Evolutionary conservation across 2,329 filamentous ascomycete genomes (phyloP), one percentile per base, ranked within the genome.

Genomic region (Cladophialophora chaetospira): DNA sequence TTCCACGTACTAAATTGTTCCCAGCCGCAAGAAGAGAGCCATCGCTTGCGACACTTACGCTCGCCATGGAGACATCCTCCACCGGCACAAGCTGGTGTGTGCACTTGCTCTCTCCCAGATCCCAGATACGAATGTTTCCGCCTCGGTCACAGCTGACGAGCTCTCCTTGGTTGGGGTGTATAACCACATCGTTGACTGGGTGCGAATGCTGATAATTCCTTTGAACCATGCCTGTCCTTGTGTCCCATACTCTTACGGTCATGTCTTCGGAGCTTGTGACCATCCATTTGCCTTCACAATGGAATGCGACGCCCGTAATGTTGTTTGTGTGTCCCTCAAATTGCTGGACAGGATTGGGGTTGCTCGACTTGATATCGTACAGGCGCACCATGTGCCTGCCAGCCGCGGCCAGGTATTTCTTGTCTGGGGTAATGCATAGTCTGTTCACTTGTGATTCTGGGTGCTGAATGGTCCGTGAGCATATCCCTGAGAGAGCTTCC

Each of bases 231-330:
- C 90, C 93, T 10, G 83, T 89, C 44, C 92, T 81, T 4, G 91
- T 96, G 72, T 97, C 93, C 92, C 92, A 97, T 63, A 97, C 96
- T 79, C 96, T 96, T 69, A 97, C 92, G 0, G 91, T 96, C 67
- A 92, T 90, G 70, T 99, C 94, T 74, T 99, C 94, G 44, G 90
- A 96, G 73, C 89, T 95, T 8, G 94, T 99, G 15, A 97, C 94
- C 89, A 99, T 97, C 94, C 94, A 99, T 77, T 99, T 99, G 9
- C 93, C 92, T 74, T 99, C 94, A 72, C 93, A 97, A 73, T 99
- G 94, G 72, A 99, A 99, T 9, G 92, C 92, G 44, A 99, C 89
- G 40, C 94, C 94, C 0, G 94, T 99, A 70, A 99, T 88, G 69
- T 99, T 99, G 65, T 87, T 91, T 10, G 90, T 94, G 75, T 99